Evolutionary conservation across 2,329 filamentous ascomycete genomes (phyloP).

Genomic region (Cladosporium sp.): DNA sequence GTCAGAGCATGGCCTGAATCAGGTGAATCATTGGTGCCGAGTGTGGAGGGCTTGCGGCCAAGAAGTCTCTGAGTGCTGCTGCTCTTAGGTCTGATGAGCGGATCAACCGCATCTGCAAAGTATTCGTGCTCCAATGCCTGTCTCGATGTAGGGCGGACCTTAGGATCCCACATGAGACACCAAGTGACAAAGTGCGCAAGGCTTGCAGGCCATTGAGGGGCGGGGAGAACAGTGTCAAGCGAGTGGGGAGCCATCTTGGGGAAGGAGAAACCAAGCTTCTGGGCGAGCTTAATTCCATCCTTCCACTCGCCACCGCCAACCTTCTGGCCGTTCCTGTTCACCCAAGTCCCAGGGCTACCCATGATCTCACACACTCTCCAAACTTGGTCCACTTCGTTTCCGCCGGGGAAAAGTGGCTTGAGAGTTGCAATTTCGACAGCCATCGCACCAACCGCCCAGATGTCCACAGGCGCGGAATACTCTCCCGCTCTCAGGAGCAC

Average conservation of each 20-base stretch:
- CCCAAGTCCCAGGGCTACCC: constrained; percentile 98
- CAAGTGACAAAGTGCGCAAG: constrained; percentile 93
- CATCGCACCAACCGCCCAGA: constrained; percentile 98
- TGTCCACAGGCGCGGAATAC: constrained; percentile 96
- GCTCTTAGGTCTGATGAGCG: constrained; percentile 77
- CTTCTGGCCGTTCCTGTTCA: constrained; percentile 79
- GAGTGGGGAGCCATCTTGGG: constrained; percentile 98
- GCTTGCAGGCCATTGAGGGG: constrained; percentile 85
- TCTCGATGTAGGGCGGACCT: constrained; percentile 80
- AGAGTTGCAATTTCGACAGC: constrained; percentile 94
- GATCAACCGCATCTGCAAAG: constrained; percentile 88
- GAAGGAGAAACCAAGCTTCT: constrained; percentile 97
- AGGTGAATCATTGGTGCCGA: constrained; percentile 58
- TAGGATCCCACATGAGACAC: constrained; percentile 99
- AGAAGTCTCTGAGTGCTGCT: constrained; percentile 80
- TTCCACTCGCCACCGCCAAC: constrained; percentile 97
- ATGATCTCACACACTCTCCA: constrained; percentile 99
- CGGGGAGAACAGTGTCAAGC: constrained; percentile 87
- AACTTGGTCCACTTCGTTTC: constrained; percentile 97
- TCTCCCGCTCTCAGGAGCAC: constrained; percentile 90
- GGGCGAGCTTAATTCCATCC: constrained; percentile 84
- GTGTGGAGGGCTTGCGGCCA: constrained; percentile 84
- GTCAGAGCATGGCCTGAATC: constrained; percentile 58
- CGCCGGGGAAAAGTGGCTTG: constrained; percentile 93
- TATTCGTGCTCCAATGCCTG: constrained; percentile 96